These are phyloP conservation scores for Paracoccidioides lutzii DNA, from an alignment of 2,329 filamentous ascomycete species.

Conservation along the genomic window DNA sequence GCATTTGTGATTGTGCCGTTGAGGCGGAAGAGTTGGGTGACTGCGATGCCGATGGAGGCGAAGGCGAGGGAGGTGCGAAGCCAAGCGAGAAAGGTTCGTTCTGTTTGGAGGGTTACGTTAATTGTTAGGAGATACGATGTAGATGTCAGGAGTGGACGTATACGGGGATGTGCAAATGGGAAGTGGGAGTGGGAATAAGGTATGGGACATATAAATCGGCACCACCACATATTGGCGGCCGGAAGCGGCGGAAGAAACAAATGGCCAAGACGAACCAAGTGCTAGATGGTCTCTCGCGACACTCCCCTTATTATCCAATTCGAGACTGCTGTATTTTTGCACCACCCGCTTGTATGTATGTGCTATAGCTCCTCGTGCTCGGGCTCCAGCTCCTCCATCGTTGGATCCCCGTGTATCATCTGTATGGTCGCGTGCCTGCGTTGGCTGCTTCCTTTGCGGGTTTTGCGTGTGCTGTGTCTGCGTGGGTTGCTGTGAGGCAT, in stretches of 20 bases:
- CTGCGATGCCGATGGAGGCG: conserved; percentile 52
- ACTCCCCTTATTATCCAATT: conserved; percentile 54
- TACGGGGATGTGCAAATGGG: too few relatives aligned
- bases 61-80: conserved; percentile 53
- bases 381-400: neutral
- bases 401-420: neutral
- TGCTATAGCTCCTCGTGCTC: conserved; percentile 1
- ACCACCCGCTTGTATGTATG: conserved; percentile 37
- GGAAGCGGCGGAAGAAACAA: too few relatives aligned
- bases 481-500: neutral
- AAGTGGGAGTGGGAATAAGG: too few relatives aligned
- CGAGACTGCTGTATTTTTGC: conserved; percentile 49
- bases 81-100: conserved; percentile 58
- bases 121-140: too few relatives aligned
- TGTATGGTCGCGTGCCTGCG: neutral
- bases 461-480: neutral
- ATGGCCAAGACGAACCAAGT: conserved; percentile 33
- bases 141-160: too few relatives aligned
- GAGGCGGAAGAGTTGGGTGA: conserved; percentile 54
- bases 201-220: too few relatives aligned
- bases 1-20: conserved; percentile 37
- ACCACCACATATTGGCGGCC: too few relatives aligned
- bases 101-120: conserved; percentile 23
- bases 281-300: conserved; percentile 54
- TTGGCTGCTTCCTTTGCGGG: neutral